Base-by-base conservation (phyloP, 2,329 filamentous ascomycete species). In the Dothideomycetes sp. region DNA sequence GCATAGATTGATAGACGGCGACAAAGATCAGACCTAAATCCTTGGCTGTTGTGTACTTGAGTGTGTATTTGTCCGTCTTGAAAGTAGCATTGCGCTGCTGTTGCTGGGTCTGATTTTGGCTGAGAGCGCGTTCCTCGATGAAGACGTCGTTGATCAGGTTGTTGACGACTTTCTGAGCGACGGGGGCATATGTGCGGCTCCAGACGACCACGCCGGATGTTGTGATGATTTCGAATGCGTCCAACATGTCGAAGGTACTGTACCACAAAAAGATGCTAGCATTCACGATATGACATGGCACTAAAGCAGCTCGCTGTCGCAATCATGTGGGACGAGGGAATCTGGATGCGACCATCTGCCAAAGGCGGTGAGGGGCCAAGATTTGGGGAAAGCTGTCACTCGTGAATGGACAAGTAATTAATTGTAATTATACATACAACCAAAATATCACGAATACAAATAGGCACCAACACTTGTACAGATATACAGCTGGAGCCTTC, bases 181-280 rank as follows among this genome's bases (percentile, higher is more conserved):
- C 78, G 2, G 82, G 74, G 41, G 81, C 78, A 61, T 89, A 94
- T 18, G 79, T 82, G 59, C 84, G 82, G 47, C 89, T 95, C 91
- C 91, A 98, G 41, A 98, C 76, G 44, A 98, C 91, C 48, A 98
- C 88, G 43, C 91, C 91, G 3, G 88, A 94, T 25, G 89, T 94
- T 46, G 89, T 95, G 47, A 98, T 65, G 51, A 98, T 91, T 64
- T 98, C 89, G 62, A 98, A 98, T 12, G 84, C 82, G 68, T 98
- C 91, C 65, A 98, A 68, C 89, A 96, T 96, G 44, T 31, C 28
- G 41, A 23, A 9, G 27, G n/a, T 30, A n/a, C 11, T 25, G 23
- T 25, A n/a, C n/a, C n/a, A n/a, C n/a, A n/a, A n/a, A n/a, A n/a
- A n/a, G n/a, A n/a, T n/a, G n/a, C n/a, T n/a, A n/a, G n/a, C n/a